Conservation (phyloP, 2,329 filamentous ascomycete species). For the Trichoderma simmonsii region DNA sequence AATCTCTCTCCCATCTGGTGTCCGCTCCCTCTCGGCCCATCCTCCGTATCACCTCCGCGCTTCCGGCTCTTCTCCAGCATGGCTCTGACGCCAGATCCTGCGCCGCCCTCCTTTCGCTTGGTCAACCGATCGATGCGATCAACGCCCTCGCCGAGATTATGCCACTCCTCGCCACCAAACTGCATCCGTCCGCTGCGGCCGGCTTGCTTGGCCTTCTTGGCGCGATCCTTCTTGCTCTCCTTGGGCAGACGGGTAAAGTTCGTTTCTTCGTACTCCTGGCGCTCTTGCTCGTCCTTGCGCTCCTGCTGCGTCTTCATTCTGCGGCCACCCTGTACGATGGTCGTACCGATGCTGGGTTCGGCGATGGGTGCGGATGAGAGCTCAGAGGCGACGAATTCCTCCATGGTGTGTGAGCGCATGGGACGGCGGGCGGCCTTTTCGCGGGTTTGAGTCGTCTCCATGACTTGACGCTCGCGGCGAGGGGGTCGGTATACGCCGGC, state of each 20-base stretch:
- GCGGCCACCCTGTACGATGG: constrained; percentile 75
- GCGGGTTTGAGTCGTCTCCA: constrained; percentile 65
- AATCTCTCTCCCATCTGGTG: constrained; percentile 70
- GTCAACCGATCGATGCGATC: constrained; percentile 85
- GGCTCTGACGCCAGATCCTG: constrained; percentile 53
- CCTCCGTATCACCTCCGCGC: constrained; percentile 63
- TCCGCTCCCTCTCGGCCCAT: constrained; percentile 66
- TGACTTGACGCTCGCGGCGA: constrained; percentile 78
- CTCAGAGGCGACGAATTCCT: constrained; percentile 87
- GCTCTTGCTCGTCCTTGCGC: constrained; percentile 72
- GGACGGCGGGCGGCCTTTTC: constrained; percentile 61
- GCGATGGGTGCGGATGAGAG: constrained; percentile 77
- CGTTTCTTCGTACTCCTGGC: constrained; percentile 82
- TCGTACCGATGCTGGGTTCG: constrained; percentile 88
- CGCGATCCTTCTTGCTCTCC: constrained; percentile 80
- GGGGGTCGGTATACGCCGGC: constrained; percentile 86
- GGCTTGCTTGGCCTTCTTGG: constrained; percentile 57
- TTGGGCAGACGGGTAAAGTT: constrained; percentile 87
- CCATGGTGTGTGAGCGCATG: constrained; percentile 77
- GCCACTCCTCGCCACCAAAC: constrained; percentile 91
- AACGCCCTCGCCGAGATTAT: constrained; percentile 76
- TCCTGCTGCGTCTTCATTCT: constrained; percentile 74
- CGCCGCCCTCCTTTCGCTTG: constrained; percentile 58
- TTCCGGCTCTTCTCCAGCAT: constrained; percentile 84
- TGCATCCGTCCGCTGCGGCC: constrained; percentile 57